These are phyloP conservation scores for Oryza australiensis DNA, from an alignment of 176 grass and related monocot genomes.

Conservation along the genomic window DNA sequence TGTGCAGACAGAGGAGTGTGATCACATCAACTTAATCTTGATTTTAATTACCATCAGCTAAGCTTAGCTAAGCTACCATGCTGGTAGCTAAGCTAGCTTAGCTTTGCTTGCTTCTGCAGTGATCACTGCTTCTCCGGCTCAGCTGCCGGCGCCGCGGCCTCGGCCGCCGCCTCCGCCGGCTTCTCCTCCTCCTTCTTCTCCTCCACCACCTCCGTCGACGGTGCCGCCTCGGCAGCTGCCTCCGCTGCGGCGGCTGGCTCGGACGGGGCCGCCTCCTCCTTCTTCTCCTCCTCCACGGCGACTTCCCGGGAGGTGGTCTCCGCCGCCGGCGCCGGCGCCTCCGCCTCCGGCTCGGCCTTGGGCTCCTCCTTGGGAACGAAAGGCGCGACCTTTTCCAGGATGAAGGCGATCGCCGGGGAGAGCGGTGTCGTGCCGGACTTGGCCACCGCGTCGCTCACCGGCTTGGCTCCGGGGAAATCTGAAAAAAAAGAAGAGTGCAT, in stretches of 20 bases:
- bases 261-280: constrained; percentile 26
- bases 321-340: constrained; percentile 14
- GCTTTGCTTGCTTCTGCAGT: neutral
- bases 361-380: constrained; percentile 74
- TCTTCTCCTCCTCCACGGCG: constrained; percentile 37
- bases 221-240: neutral
- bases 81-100: neutral
- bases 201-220: constrained; percentile 21
- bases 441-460: constrained; percentile 74
- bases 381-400: constrained; percentile 78
- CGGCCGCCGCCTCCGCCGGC: constrained; percentile 8
- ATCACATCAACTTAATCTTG: constrained; percentile 31
- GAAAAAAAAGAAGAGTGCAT: neutral
- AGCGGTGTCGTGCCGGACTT: constrained; percentile 60
- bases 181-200: constrained; percentile 40
- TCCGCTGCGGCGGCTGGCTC: constrained; percentile 17
- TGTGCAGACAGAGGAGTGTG: constrained; percentile 6
- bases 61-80: neutral
- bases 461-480: constrained; percentile 90
- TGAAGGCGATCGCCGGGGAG: constrained; percentile 59
- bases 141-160: constrained; percentile 4
- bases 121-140: constrained; percentile 53
- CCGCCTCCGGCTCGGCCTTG: constrained; percentile 34
- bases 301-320: neutral
- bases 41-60: constrained; percentile 34